Evolutionary conservation across 1,139 yeast species (phyloP), one percentile per base, ranked within the genome.

Genomic region (Geotrichum bryndzae): DNA sequence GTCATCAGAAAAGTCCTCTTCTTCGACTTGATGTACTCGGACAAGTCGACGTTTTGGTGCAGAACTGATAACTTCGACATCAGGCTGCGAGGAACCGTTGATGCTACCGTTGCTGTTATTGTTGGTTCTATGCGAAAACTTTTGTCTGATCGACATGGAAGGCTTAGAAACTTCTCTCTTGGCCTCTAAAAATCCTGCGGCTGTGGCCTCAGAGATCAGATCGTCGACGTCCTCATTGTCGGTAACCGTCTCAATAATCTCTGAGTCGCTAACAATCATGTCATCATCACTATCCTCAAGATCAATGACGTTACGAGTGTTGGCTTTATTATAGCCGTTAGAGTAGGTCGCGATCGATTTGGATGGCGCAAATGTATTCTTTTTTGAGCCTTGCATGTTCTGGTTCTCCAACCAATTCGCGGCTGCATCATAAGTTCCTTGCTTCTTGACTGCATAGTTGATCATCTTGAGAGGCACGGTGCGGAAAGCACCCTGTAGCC

Each of bases 391-490:
- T n/a, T 51, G 31, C 46, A 59, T 62, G 23, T 64, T 67, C 46
- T 66, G 66, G 35, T 63, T 59, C 8, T 66, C 62, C 53, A 75
- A 68, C 76, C 77, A 75, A 31, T 67, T 68, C 23, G 73, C 70
- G 25, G 79, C 76, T 41, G 67, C 73, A 53, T 75, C 76, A 62
- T 68, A 73, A 18, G 75, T 74, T 52, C 68, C 68, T 55, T 71
- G 68, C n/a, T 71, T 67, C 54, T 72, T 68, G 38, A 74, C 73
- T 1, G 78, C 77, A 22, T 72, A 64, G 38, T 66, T 63, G 57
- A 74, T 65, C 61, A 69, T 68, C 13, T 69, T 68, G 23, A 67
- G 66, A 10, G 74, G 67, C 38, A 69, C 67, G 23, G 65, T 65
- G 33, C 73, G 73, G 65, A 72, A 74, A 54, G 69, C 68, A 48